These are phyloP conservation scores for Yarrowia galli DNA, from an alignment of 1,139 yeast species.

Conservation along the genomic window DNA sequence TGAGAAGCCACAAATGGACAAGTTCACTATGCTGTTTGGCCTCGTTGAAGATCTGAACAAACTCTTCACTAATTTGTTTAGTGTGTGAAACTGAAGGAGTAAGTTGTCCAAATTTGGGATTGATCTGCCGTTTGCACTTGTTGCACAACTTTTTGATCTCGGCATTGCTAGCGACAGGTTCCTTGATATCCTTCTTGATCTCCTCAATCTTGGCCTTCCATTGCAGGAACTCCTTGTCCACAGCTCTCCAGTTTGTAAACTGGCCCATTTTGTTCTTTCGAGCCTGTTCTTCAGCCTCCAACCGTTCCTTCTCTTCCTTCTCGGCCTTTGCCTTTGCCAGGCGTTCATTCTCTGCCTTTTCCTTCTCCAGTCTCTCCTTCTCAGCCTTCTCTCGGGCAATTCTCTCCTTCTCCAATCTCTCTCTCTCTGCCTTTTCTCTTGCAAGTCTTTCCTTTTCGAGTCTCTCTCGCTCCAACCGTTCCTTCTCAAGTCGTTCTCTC, in stretches of 20 bases:
- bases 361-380: constrained; percentile 43
- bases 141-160: constrained; percentile 54
- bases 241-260: constrained; percentile 53
- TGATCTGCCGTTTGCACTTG: constrained; percentile 70
- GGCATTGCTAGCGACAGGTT: constrained; percentile 45
- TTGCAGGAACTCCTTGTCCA: constrained; percentile 59
- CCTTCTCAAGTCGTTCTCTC: constrained; percentile 22
- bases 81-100: constrained; percentile 74
- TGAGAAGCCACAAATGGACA: constrained; percentile 75
- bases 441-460: constrained; percentile 36
- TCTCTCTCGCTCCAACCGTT: constrained; percentile 41
- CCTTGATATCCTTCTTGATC: constrained; percentile 62
- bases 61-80: constrained; percentile 57
- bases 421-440: constrained; percentile 37
- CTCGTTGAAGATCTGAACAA: constrained; percentile 58
- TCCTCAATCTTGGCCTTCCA: constrained; percentile 64
- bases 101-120: constrained; percentile 90
- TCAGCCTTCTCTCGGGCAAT: too few relatives aligned
- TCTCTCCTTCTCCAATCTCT: constrained; percentile 41
- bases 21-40: constrained; percentile 56
- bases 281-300: constrained; percentile 41
- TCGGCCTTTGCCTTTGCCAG: constrained; percentile 42
- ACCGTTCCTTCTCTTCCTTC: constrained; percentile 42
- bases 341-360: constrained; percentile 42
- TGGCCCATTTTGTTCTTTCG: constrained; percentile 41